Base-by-base conservation (phyloP, 2,329 filamentous ascomycete genomes). In the Beauveria sp. region DNA sequence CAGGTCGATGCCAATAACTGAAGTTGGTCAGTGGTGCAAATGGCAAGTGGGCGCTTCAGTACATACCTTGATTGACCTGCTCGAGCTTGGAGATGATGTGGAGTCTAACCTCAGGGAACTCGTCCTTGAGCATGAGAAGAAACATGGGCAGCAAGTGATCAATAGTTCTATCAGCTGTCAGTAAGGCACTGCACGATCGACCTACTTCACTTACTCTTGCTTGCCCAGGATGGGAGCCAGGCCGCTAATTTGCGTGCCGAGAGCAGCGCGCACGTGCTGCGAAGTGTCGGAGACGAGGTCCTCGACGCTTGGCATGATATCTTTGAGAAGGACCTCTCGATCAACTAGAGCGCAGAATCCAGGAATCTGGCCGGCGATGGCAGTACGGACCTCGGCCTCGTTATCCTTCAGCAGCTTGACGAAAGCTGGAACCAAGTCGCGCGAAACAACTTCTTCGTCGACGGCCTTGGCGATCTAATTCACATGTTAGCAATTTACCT, bases 11-110 rank as follows among this genome's bases (percentile, higher is more conserved):
- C 94, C 94, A 72, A 99, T 99, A 63, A 99, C 94, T 92, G 53
- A 9, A 14, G 8, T 7, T 30, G 26, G 54, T 63, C 41, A 63
- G 61, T n/a, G 5, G n/a, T 18, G 28, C 8, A 7, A 5, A 18
- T 12, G 20, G 2, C 30, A 34, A n/a, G 30, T 16, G 26, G 22
- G 5, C 50, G 8, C 12, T 48, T 28, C 22, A 26, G 14, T 48
- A 71, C 78, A 65, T 79, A 92, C 90, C 90, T 77, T 97, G 91
- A 78, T 99, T 99, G 66, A 99, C 94, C 65, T 96, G 85, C 79
- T 99, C 96, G 60, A 99, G 86, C 78, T 99, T 99, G n/a, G 94
- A 97, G 71, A 99, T 99, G 74, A 99, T 99, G 78, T 99, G 96
- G 63, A 99, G 86, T 64, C 94, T 89, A 56, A 99, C 94, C 73